Percentiles rank a stretch among this genome's conserved stretches.
Evolutionary conservation across 208 protist genomes (phyloP).

Genomic region (Crithidia bombi): DNA sequence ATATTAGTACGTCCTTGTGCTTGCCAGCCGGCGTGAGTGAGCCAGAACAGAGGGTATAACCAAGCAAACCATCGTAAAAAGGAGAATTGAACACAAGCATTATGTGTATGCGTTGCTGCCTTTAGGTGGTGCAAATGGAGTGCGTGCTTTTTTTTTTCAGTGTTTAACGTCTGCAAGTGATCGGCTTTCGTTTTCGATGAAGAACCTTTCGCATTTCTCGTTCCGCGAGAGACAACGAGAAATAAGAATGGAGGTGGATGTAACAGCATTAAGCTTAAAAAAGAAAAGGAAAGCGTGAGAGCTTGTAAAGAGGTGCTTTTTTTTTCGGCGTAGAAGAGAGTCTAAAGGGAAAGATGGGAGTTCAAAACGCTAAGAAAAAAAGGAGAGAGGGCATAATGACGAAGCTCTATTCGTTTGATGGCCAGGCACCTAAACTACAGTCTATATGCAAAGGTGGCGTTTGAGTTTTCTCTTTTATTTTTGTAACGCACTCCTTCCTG

Average conservation of each 20-base stretch:
- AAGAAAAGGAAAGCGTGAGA: too few relatives aligned
- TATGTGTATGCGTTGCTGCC: neutral
- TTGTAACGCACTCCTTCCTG: too few relatives aligned
- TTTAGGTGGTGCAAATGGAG: neutral
- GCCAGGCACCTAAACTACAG: too few relatives aligned
- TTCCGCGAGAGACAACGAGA: neutral
- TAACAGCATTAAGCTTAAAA: neutral
- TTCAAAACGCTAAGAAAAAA: neutral
- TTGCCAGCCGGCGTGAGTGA: too few relatives aligned
- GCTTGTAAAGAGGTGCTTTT: neutral
- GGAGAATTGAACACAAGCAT: too few relatives aligned
- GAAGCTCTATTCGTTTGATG: too few relatives aligned
- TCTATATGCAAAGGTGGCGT: too few relatives aligned
- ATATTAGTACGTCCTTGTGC: too few relatives aligned
- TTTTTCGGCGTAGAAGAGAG: constrained; percentile 6
- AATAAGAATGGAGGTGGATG: neutral
- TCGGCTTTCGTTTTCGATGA: neutral
- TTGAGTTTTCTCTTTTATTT: too few relatives aligned
- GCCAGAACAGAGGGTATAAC: too few relatives aligned
- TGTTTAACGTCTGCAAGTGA: constrained; percentile 3
- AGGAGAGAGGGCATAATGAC: neutral
- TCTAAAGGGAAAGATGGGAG: neutral
- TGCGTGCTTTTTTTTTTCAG: neutral
- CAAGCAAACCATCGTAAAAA: too few relatives aligned
- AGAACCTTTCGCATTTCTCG: neutral